These are phyloP conservation scores for Rehmannia glutinosa DNA, from an alignment of 257 asterid species.

Conservation along the genomic window DNA sequence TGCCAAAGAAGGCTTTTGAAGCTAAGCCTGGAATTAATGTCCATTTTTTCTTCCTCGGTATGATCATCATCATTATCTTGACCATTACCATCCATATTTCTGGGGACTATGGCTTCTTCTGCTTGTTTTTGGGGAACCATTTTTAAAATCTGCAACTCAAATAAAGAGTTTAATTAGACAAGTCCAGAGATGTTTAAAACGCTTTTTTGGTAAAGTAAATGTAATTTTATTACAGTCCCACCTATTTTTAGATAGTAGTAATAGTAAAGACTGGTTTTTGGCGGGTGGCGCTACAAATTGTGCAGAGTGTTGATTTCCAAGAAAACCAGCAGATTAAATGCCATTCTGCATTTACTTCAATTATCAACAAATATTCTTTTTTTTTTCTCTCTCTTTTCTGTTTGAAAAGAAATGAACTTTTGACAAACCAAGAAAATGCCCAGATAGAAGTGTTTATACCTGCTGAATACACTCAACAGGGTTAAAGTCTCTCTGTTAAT, in stretches of 20 bases:
- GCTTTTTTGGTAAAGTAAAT: neutral
- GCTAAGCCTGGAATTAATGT: neutral
- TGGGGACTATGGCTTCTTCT: slow-evolving; percentile 18
- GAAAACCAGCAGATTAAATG: slow-evolving; percentile 8
- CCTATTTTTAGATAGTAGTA: slow-evolving; percentile 10
- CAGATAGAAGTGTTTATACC: slow-evolving; percentile 17
- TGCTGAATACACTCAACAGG: slow-evolving; percentile 10
- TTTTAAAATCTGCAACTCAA: slow-evolving; percentile 5
- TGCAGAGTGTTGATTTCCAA: no score
- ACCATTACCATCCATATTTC: slow-evolving; percentile 17
- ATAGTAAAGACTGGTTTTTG: slow-evolving; percentile 4
- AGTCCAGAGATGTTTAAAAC: neutral
- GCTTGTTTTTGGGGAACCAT: slow-evolving; percentile 24
- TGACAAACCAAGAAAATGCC: slow-evolving; percentile 9
- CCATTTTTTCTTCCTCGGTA: neutral
- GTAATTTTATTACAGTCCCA: neutral
- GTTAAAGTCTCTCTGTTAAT: slow-evolving; percentile 10
- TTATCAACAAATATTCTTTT: neutral
- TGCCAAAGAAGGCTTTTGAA: slow-evolving; percentile 26
- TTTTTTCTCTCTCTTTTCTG: neutral
- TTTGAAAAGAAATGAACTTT: neutral
- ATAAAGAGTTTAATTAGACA: neutral
- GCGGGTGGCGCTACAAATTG: no score
- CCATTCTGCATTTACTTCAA: neutral
- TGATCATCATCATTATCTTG: neutral